Percentiles rank a stretch among this genome's conserved stretches.
phyloP scores from a whole-genome alignment of 225 moss, liverwort and hornwort species.

The Antitrichia curtipendula region DNA sequence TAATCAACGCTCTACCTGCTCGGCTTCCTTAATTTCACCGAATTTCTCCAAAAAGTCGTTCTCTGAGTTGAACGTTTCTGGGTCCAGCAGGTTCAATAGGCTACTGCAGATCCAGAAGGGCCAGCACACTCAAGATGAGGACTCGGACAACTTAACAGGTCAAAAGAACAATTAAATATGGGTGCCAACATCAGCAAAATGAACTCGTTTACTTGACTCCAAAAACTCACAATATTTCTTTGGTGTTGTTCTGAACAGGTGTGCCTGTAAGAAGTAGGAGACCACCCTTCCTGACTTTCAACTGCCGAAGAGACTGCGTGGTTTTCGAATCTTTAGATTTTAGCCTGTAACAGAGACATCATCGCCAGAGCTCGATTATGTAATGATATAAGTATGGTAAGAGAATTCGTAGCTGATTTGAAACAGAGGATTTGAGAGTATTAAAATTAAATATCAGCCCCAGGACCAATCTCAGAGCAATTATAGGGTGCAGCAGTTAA shows the following conservation, averaged over 20 bases:
- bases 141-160: not conserved
- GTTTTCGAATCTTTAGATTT: slow-evolving; percentile 81
- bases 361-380: not conserved
- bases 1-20: slow-evolving; percentile 31
- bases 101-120: slow-evolving; percentile 46
- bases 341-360: slow-evolving; percentile 18
- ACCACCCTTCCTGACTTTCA: slow-evolving; percentile 49
- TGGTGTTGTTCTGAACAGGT: slow-evolving; percentile 84
- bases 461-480: not conserved
- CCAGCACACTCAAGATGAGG: not conserved
- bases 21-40: slow-evolving; percentile 70
- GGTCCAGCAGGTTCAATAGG: slow-evolving; percentile 62
- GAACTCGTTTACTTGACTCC: not conserved
- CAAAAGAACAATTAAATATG: not conserved
- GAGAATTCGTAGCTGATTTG: not conserved
- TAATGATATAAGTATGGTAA: not conserved
- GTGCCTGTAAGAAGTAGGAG: slow-evolving; percentile 81
- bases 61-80: slow-evolving; percentile 59
- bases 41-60: slow-evolving; percentile 56
- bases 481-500: not conserved
- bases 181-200: not conserved
- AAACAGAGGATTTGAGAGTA: not conserved
- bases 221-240: slow-evolving; percentile 69
- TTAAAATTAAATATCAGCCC: no score
- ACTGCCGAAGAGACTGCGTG: slow-evolving; percentile 48